phyloP scores from a whole-genome alignment of 2,329 filamentous ascomycete genomes.

The Curvularia sp. region DNA sequence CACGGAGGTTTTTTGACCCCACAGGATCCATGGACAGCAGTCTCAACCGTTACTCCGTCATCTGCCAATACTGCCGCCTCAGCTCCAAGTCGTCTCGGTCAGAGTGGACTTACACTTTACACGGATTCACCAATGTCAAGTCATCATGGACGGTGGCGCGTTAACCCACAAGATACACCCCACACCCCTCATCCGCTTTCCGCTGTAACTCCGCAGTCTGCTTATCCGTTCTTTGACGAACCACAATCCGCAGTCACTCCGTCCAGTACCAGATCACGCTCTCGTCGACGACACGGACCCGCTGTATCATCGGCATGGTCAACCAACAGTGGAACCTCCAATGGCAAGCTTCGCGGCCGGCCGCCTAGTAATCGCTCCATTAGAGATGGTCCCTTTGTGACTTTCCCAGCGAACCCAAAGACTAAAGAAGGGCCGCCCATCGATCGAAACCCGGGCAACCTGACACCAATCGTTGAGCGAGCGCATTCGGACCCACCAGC shows the following conservation, averaged over 20 bases:
- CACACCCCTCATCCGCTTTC: slow-evolving; percentile 77
- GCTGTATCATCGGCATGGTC: slow-evolving; percentile 93
- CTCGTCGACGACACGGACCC: slow-evolving; percentile 74
- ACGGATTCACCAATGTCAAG: slow-evolving; percentile 53
- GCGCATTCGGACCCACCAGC: slow-evolving; percentile 51
- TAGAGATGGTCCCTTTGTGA: slow-evolving; percentile 71
- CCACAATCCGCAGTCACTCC: slow-evolving; percentile 78
- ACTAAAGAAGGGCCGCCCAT: slow-evolving; percentile 57
- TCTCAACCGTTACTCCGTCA: slow-evolving; percentile 49
- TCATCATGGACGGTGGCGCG: slow-evolving; percentile 56
- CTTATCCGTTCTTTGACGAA: slow-evolving; percentile 62
- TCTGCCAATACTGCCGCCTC: slow-evolving; percentile 46
- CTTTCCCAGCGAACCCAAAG: slow-evolving; percentile 68
- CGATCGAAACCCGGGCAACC: slow-evolving; percentile 51
- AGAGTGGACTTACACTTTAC: slow-evolving; percentile 49
- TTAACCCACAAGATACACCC: slow-evolving; percentile 67
- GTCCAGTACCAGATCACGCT: slow-evolving; percentile 58
- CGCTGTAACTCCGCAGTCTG: slow-evolving; percentile 72
- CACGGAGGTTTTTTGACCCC: slow-evolving; percentile 51
- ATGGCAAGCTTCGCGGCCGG: slow-evolving; percentile 77
- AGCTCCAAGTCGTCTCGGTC: slow-evolving; percentile 44
- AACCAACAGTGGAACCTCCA: slow-evolving; percentile 65
- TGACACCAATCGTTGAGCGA: slow-evolving; percentile 55
- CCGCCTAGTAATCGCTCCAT: slow-evolving; percentile 76
- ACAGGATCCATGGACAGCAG: slow-evolving; percentile 57